Base-by-base conservation (phyloP, 2,329 filamentous ascomycete species). In the Verticillium zaregamsianum region DNA sequence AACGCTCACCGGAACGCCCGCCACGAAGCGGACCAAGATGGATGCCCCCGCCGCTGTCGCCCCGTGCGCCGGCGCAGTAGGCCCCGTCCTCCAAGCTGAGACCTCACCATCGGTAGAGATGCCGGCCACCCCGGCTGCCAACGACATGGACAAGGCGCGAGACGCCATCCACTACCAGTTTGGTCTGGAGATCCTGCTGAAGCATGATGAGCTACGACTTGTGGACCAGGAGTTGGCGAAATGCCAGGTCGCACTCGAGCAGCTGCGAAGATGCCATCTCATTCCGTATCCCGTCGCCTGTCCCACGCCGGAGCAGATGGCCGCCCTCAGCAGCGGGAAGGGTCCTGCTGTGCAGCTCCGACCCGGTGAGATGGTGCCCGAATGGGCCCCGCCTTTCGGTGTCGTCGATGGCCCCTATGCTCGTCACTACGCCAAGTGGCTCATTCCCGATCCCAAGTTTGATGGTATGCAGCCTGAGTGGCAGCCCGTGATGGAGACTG, bases 211-310 rank as follows among this genome's bases (percentile, higher is more conserved):
- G 79, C 79, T 98, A 63, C 91, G 93, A 62, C 82, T 97, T 68
- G 97, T 98, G 74, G 92, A 98, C 72, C 93, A 97, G 77, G 95
- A 98, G 78, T 84, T 98, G 66, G 94, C 92, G 66, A 98, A 97
- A 79, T 97, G 93, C 72, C 93, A 98, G 79, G 81, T 93, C 66
- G 92, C 93, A 12, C 83, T 98, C 68, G 95, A 99, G 77, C 95
- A 98, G 78, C 81, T 99, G 65, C 90, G 95, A 68, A 89, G 95
- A 64, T 97, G 93, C 77, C 89, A 95, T 72, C 82, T 98, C 67
- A 94, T 97, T 68, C 94, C 94, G 5, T 98, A 93, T 74, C 93
- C 94, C 35, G 86, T 88, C 66, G 86, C 86, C 65, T 82, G 86
- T 65, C 85, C 86, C 49, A 86, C 87, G 9, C 88, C 89, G 31